Evolutionary conservation across 2,329 filamentous ascomycete genomes (phyloP).

Genomic region (Aureobasidium vineae): DNA sequence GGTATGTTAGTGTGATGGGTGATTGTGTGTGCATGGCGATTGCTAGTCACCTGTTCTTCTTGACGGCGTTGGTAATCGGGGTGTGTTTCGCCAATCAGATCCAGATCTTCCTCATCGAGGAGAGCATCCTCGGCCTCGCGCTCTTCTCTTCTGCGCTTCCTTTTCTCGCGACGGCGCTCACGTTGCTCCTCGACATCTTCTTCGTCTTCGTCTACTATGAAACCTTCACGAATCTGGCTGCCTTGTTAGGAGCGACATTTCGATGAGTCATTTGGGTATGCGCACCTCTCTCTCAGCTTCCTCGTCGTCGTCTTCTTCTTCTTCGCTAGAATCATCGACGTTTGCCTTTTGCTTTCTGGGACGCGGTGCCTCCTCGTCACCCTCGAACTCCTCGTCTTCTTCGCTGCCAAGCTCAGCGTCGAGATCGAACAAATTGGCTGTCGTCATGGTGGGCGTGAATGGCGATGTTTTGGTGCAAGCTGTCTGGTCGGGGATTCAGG

Average conservation of each 20-base stretch:
- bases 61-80: conserved; percentile 67
- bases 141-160: conserved; percentile 73
- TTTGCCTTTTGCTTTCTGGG: conserved; percentile 45
- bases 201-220: conserved; percentile 90
- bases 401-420: conserved; percentile 84
- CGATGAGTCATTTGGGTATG: conserved; percentile 23
- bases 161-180: conserved; percentile 62
- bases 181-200: conserved; percentile 68
- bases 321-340: conserved; percentile 81
- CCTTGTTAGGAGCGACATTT: conserved; percentile 17
- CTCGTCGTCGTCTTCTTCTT: conserved; percentile 87
- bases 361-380: conserved; percentile 54
- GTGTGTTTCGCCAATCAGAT: conserved; percentile 83
- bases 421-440: conserved; percentile 68
- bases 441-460: conserved; percentile 29
- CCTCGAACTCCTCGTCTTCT: conserved; percentile 77
- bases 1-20: conserved; percentile 13
- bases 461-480: conserved; percentile 8
- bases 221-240: conserved; percentile 79
- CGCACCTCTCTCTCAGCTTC: conserved; percentile 74
- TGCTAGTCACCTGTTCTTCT: conserved; percentile 63
- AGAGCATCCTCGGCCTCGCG: conserved; percentile 78
- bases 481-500: conserved; percentile 8
- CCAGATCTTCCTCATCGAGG: conserved; percentile 92
- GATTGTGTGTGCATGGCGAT: neutral